Percentiles rank a stretch among this genome's conserved stretches.
Conservation (phyloP, 768 basidiomycete species). For the Tephrocybe sp. region DNA sequence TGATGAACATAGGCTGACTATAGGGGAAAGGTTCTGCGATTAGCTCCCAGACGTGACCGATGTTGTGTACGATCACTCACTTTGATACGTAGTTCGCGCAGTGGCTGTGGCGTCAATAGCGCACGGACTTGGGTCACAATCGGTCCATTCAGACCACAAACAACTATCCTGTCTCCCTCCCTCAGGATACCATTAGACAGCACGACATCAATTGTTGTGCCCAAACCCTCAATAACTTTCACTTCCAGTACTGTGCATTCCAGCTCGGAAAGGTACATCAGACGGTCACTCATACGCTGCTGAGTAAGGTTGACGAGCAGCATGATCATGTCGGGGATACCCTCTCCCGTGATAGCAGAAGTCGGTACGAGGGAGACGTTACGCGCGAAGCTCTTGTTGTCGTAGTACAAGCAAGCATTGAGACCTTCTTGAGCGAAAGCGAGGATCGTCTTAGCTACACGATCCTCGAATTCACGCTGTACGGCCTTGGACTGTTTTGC, state of each 20-base stretch:
- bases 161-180: slow-evolving; percentile 92
- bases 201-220: slow-evolving; percentile 96
- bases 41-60: background rate
- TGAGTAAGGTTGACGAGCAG: slow-evolving; percentile 96
- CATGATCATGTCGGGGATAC: slow-evolving; percentile 99
- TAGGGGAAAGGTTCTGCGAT: background rate
- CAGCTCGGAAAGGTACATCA: slow-evolving; percentile 97
- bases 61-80: slow-evolving; percentile 37
- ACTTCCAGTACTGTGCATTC: slow-evolving; percentile 99
- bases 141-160: slow-evolving; percentile 96
- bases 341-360: slow-evolving; percentile 97
- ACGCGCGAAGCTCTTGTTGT: slow-evolving; percentile 92
- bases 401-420: slow-evolving; percentile 94
- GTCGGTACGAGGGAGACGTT: slow-evolving; percentile 98
- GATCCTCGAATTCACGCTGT: slow-evolving; percentile 91
- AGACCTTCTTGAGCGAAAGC: slow-evolving; percentile 98
- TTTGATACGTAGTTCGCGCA: slow-evolving; percentile 95
- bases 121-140: slow-evolving; percentile 96
- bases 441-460: slow-evolving; percentile 78
- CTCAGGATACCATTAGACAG: slow-evolving; percentile 90
- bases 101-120: slow-evolving; percentile 91
- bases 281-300: slow-evolving; percentile 93
- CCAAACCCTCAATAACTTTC: slow-evolving; percentile 97
- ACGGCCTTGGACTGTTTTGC: slow-evolving; percentile 77
- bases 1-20: slow-evolving; percentile 97